These are phyloP conservation scores for Oidium heveae DNA, from an alignment of 2,329 filamentous ascomycete genomes.

Conservation along the genomic window DNA sequence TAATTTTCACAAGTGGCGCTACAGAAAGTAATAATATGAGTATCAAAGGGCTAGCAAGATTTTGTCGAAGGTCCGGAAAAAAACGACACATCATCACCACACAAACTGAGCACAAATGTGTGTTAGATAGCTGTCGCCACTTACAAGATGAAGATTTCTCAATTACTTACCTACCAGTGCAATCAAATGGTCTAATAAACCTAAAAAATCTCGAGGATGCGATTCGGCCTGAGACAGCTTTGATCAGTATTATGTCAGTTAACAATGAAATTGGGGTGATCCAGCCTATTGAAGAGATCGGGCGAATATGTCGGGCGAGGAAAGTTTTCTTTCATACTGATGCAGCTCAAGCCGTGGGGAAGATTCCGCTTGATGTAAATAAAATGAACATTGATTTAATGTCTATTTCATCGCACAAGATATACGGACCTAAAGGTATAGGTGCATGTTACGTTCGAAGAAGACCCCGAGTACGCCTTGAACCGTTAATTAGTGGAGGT, in stretches of 20 bases:
- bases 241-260: constrained; percentile 96
- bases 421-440: constrained; percentile 93
- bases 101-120: constrained; percentile 97
- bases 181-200: constrained; percentile 61
- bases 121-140: constrained; percentile 89
- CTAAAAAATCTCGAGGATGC: constrained; percentile 68
- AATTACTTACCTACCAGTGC: constrained; percentile 86
- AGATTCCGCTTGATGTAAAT: constrained; percentile 91
- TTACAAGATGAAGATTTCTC: constrained; percentile 92
- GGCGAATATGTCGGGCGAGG: constrained; percentile 66
- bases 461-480: constrained; percentile 75
- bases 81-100: constrained; percentile 97
- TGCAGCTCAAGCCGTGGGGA: constrained; percentile 90
- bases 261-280: constrained; percentile 99
- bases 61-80: constrained; percentile 80
- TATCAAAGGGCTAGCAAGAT: constrained; percentile 90
- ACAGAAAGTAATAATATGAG: constrained; percentile 99
- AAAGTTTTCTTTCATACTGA: constrained; percentile 98
- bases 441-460: constrained; percentile 89
- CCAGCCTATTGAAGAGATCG: constrained; percentile 82
- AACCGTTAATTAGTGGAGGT: constrained; percentile 87
- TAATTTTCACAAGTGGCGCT: constrained; percentile 93
- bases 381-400: constrained; percentile 95
- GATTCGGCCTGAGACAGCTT: constrained; percentile 68
- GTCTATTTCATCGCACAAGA: constrained; percentile 97